Percentiles rank a stretch among this genome's conserved stretches.
Evolutionary conservation across 139 green algal species (phyloP).

Genomic region (Trebouxia sp.): DNA sequence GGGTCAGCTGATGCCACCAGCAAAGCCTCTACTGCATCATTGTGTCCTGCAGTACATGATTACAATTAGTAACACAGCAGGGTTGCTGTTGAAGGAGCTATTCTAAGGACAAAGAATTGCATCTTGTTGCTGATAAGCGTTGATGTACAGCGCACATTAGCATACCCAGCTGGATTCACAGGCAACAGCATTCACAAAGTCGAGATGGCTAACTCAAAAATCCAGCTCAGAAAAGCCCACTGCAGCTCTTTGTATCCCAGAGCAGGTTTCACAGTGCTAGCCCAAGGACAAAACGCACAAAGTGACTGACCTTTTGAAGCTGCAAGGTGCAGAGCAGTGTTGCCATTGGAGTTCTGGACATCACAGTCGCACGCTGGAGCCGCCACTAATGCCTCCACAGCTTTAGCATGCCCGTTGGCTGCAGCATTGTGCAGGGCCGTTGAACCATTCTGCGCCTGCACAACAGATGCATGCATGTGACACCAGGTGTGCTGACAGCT

Average conservation of each 20-base stretch:
- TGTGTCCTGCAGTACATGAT: slow-evolving; percentile 37
- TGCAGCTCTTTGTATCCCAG: no score
- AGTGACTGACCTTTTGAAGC: slow-evolving; percentile 45
- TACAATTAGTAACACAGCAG: no score
- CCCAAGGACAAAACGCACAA: no score
- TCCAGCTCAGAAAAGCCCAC: no score
- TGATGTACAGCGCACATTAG: neutral
- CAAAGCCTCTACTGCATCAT: slow-evolving; percentile 41
- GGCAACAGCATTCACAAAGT: no score
- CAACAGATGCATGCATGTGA: neutral
- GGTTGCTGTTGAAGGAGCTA: no score
- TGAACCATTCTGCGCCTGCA: slow-evolving; percentile 40
- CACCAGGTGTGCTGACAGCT: neutral
- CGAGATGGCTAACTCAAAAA: no score
- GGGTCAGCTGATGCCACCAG: slow-evolving; percentile 36
- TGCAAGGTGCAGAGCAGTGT: slow-evolving; percentile 58
- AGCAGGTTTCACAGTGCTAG: no score
- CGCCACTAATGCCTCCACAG: slow-evolving; percentile 37
- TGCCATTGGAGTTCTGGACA: slow-evolving; percentile 61
- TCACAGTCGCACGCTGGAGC: slow-evolving; percentile 46
- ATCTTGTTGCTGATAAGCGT: neutral
- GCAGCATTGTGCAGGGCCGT: slow-evolving; percentile 53
- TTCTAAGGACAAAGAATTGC: no score
- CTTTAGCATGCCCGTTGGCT: slow-evolving; percentile 26
- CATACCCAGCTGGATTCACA: no score